Conservation (phyloP, 2,329 filamentous ascomycete genomes). For the Periconia macrospinosa region DNA sequence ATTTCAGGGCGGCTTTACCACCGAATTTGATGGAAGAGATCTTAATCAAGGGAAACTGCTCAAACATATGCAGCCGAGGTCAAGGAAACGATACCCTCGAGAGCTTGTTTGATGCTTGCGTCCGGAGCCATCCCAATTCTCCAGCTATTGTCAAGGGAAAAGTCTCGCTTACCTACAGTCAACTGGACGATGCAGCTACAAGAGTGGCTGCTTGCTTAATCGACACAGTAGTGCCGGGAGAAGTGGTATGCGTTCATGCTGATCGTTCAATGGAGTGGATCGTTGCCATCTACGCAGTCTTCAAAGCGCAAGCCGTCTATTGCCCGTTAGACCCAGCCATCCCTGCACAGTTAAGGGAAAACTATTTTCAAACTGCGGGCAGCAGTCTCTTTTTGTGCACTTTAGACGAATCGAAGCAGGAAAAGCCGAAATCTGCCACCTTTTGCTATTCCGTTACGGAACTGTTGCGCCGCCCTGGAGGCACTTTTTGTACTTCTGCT, state of each 20-base stretch:
- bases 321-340: conserved; percentile 30
- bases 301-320: conserved; percentile 38
- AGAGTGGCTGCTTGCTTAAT: conserved; percentile 1
- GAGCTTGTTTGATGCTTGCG: conserved; percentile 10
- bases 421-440: conserved; percentile 9
- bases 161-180: conserved; percentile 4
- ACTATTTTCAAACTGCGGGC: conserved; percentile 22
- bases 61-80: neutral
- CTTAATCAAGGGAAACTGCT: conserved; percentile 15
- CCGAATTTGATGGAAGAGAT: neutral
- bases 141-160: conserved; percentile 1
- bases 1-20: neutral
- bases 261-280: conserved; percentile 42
- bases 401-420: conserved; percentile 2
- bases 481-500: too few species aligned
- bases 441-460: conserved; percentile 20
- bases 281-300: conserved; percentile 36
- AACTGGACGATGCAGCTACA: conserved; percentile 1
- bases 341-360: conserved; percentile 20
- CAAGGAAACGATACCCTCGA: conserved; percentile 13
- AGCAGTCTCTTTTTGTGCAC: conserved; percentile 29
- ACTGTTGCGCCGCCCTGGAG: conserved; percentile 2
- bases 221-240: conserved; percentile 10
- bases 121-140: neutral
- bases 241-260: conserved; percentile 39